Percentiles rank a stretch among this genome's conserved stretches.
Conservation (phyloP, 352 stramenopile genomes). For the Aphanomyces cochlioides region DNA sequence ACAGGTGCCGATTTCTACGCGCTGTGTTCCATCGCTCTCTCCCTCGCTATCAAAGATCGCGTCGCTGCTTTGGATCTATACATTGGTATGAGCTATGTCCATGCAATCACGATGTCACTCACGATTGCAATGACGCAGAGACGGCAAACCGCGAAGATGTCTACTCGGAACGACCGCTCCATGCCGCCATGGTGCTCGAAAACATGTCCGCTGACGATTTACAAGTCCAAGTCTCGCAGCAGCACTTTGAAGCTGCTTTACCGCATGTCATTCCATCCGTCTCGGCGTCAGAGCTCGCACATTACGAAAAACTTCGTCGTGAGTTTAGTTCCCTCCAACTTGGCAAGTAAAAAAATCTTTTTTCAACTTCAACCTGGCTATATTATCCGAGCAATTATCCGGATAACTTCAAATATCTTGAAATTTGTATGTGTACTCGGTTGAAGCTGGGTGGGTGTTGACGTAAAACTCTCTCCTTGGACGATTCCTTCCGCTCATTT, state of each 20-base stretch:
- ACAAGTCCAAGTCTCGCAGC: conserved; percentile 47
- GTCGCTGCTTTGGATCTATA: conserved; percentile 59
- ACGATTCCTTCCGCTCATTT: background rate
- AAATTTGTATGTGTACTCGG: conserved; percentile 8
- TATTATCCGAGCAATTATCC: background rate
- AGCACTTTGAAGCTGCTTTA: conserved; percentile 58
- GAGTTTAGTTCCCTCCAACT: conserved; percentile 60
- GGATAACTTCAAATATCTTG: background rate
- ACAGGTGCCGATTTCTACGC: conserved; percentile 84
- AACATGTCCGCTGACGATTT: conserved; percentile 57
- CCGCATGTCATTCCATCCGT: conserved; percentile 76
- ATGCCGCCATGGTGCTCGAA: conserved; percentile 61
- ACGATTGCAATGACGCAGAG: too few relatives aligned
- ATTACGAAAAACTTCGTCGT: conserved; percentile 83
- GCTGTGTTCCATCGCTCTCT: conserved; percentile 68
- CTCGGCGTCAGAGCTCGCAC: conserved; percentile 72
- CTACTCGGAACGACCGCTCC: conserved; percentile 74
- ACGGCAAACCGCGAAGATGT: conserved; percentile 67
- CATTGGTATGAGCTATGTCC: conserved; percentile 44
- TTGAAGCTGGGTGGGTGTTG: background rate
- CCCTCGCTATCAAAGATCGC: conserved; percentile 72
- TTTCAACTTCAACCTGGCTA: conserved; percentile 7
- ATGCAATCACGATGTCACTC: too few relatives aligned
- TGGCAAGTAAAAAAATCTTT: background rate
- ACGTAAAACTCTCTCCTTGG: background rate